Conservation (phyloP, 2,329 filamentous ascomycete species). For the Zasmidium angulare region DNA sequence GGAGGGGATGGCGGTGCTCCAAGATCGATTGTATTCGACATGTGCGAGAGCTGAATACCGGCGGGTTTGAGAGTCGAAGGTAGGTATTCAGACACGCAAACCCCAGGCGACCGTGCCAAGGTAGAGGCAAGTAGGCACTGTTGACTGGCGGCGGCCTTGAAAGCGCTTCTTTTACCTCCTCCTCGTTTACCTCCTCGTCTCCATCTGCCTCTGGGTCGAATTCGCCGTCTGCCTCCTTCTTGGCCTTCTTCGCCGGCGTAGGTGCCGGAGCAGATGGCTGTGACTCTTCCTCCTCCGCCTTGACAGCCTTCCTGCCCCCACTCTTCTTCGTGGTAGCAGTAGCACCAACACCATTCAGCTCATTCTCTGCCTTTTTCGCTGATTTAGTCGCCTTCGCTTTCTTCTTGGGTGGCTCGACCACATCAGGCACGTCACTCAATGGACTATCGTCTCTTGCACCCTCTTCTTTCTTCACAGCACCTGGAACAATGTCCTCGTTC, state of each 20-base stretch:
- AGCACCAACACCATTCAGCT: constrained; percentile 5
- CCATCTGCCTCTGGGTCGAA: constrained; percentile 56
- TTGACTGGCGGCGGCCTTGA: constrained; percentile 74
- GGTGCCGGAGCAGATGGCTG: constrained; percentile 10
- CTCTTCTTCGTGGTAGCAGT: constrained; percentile 11
- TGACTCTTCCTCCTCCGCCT: constrained; percentile 20
- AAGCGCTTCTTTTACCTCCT: constrained; percentile 59
- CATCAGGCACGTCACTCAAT: constrained; percentile 37
- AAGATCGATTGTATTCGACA: constrained; percentile 88
- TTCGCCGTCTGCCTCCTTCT: constrained; percentile 23
- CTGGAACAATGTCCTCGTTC: constrained; percentile 32
- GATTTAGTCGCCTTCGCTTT: constrained; percentile 23
- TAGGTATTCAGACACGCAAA: constrained; percentile 96
- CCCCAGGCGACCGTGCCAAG: constrained; percentile 85
- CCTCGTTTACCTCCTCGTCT: constrained; percentile 53
- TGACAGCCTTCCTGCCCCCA: constrained; percentile 16
- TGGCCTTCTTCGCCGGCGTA: constrained; percentile 27
- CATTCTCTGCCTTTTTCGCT: constrained; percentile 14
- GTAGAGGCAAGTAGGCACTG: constrained; percentile 78
- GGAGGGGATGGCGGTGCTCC: constrained; percentile 80
- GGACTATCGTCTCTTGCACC: constrained; percentile 29
- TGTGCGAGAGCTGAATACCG: constrained; percentile 87
- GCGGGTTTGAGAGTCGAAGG: constrained; percentile 73
- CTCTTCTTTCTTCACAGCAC: constrained; percentile 23
- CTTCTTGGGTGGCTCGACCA: constrained; percentile 30